Evolutionary conservation across 2,329 filamentous ascomycete species (phyloP).

Genomic region (Alternaria dauci): DNA sequence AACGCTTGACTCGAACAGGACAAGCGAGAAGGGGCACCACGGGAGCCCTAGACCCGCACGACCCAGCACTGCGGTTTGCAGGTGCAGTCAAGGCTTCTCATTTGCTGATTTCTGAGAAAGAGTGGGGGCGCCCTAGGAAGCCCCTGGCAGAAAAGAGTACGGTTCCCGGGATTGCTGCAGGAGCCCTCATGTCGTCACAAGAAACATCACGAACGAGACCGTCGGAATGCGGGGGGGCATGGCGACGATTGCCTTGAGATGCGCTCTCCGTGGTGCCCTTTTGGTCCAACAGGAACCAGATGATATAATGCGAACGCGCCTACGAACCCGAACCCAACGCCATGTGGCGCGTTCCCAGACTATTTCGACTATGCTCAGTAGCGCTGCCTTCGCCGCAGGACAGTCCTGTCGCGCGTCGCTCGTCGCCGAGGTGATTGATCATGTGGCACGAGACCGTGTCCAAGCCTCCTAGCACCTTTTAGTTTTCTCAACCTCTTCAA

Average conservation of each 20-base stretch:
- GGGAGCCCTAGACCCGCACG: conserved; percentile 18
- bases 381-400: conserved; percentile 1
- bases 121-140: conserved; percentile 3
- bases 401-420: neutral
- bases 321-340: neutral
- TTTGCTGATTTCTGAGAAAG: conserved; percentile 14
- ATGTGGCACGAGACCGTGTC: conserved; percentile 2
- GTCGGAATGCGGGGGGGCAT: conserved; percentile 1
- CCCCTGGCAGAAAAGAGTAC: neutral
- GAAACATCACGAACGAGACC: conserved; percentile 15
- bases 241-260: neutral
- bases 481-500: neutral
- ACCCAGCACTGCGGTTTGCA: conserved; percentile 25
- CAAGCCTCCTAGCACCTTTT: neutral
- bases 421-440: conserved; percentile 7
- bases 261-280: neutral
- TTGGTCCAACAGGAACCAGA: neutral
- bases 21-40: conserved; percentile 25
- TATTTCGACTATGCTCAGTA: neutral
- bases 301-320: neutral
- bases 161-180: conserved; percentile 24
- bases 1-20: conserved; percentile 20
- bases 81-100: conserved; percentile 9
- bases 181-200: conserved; percentile 16
- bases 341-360: conserved; percentile 3